Base-by-base conservation (phyloP, 371 early-diverging fungal species). In the Mucor sp. region DNA sequence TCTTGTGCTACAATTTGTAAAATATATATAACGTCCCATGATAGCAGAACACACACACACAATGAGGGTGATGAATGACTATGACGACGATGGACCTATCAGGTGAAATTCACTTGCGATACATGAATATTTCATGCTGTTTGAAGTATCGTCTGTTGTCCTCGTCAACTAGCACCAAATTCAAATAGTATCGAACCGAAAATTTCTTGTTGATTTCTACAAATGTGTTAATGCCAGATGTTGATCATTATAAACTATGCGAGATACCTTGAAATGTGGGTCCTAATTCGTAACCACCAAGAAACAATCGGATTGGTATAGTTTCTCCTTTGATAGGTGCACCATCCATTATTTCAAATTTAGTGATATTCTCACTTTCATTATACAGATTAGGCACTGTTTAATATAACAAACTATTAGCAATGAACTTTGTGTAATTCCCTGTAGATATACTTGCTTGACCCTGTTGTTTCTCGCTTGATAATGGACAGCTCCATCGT, bases 321-420 rank as follows among this genome's bases (percentile, higher is more conserved):
- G 94, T 95, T 76, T 97, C 97, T 17, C 95, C 89, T 84, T 93
- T 83, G n/a, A 94, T 93, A 11, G 97, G 97, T n/a, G 96, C 95
- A 6, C 97, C 97, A 74, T 97, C 97, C 97, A 97, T 96, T 74
- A 97, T 96, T 72, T 97, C 97, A 71, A 92, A 97, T 78, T 94
- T 95, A 58, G 95, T 94, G 35, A 97, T 88, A 0, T 94, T 95
- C 78, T 97, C 97, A 77, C 92, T 94, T 79, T 97, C 97, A 77
- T 94, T 95, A 80, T 93, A 50, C 23, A 19, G 50, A 50, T 50
- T 50, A 95, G 74, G 94, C 93, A 69, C 94, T 96, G 17, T 94
- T 95, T 43, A 91, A 50, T 25, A 53, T 27, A 19, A 41, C 19
- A 66, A 43, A 4, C 14, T 39, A 32, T 21, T 7, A 35, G 37